These are phyloP conservation scores for Arthrocladium fulminans DNA, from an alignment of 2,329 filamentous ascomycete genomes.

Conservation along the genomic window DNA sequence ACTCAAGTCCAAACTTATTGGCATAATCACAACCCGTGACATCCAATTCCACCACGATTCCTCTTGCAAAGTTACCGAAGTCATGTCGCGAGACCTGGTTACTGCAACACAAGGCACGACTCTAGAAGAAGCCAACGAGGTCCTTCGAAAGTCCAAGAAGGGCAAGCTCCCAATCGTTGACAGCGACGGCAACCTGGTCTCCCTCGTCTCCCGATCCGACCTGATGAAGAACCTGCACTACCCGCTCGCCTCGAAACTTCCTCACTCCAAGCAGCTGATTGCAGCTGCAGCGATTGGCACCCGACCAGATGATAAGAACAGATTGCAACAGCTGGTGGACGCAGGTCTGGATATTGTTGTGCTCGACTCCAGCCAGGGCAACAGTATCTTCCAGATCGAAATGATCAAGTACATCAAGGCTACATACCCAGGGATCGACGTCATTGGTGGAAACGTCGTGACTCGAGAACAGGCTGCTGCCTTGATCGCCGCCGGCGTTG, in stretches of 20 bases:
- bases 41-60: slow-evolving; percentile 86
- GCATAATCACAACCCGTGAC: slow-evolving; percentile 95
- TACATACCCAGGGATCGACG: slow-evolving; percentile 75
- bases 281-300: slow-evolving; percentile 93
- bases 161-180: slow-evolving; percentile 94
- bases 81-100: slow-evolving; percentile 93
- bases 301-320: slow-evolving; percentile 79
- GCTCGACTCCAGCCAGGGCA: slow-evolving; percentile 93
- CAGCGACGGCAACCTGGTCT: slow-evolving; percentile 72
- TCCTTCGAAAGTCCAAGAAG: slow-evolving; percentile 93
- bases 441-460: slow-evolving; percentile 97
- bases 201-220: slow-evolving; percentile 87
- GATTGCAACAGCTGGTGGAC: slow-evolving; percentile 79
- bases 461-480: slow-evolving; percentile 90
- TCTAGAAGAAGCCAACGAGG: slow-evolving; percentile 80
- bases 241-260: slow-evolving; percentile 89
- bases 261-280: slow-evolving; percentile 94
- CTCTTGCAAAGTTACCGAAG: slow-evolving; percentile 64
- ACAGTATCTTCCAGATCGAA: slow-evolving; percentile 96
- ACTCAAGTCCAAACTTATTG: slow-evolving; percentile 88
- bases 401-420: slow-evolving; percentile 97
- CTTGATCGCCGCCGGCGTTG: slow-evolving; percentile 86
- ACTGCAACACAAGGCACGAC: slow-evolving; percentile 78
- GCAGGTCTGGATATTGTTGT: slow-evolving; percentile 93
- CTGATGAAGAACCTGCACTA: slow-evolving; percentile 98